Evolutionary conservation across 164 flowering plant genomes (phyloP).

Genomic region (Piper longum): DNA sequence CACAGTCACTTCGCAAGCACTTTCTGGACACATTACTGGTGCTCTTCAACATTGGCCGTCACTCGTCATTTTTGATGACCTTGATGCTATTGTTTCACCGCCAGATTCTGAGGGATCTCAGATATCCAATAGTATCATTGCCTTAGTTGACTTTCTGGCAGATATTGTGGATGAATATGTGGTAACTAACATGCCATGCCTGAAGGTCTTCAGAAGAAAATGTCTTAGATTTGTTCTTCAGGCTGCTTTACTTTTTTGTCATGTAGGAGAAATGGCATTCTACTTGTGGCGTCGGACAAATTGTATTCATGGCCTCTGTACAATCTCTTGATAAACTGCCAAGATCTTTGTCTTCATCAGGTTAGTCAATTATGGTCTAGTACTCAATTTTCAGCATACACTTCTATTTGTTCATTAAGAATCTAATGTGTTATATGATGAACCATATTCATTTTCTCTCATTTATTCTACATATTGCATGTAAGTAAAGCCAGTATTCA

Average conservation of each 20-base stretch:
- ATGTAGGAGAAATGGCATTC: slow-evolving; percentile 56
- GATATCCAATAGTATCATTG: slow-evolving; percentile 31
- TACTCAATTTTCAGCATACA: background rate
- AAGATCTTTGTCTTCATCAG: slow-evolving; percentile 63
- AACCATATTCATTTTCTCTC: background rate
- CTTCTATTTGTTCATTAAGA: background rate
- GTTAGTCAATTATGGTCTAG: slow-evolving; percentile 13
- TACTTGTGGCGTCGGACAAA: slow-evolving; percentile 70
- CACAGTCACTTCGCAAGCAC: slow-evolving; percentile 35
- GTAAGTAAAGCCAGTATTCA: slow-evolving; percentile 1
- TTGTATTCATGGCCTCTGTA: slow-evolving; percentile 74
- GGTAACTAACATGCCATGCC: slow-evolving; percentile 24
- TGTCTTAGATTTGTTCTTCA: background rate
- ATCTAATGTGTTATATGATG: background rate
- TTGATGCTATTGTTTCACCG: slow-evolving; percentile 60
- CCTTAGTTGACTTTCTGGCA: slow-evolving; percentile 49
- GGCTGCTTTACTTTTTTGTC: slow-evolving; percentile 1
- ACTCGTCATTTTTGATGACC: slow-evolving; percentile 80
- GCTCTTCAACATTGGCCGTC: slow-evolving; percentile 86
- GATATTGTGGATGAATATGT: slow-evolving; percentile 80
- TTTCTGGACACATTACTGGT: slow-evolving; percentile 53
- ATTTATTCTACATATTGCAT: background rate
- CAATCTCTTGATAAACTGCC: slow-evolving; percentile 60
- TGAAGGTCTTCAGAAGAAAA: background rate
- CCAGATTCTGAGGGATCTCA: slow-evolving; percentile 65